Percentiles rank a stretch among this genome's conserved stretches.
These are phyloP conservation scores for Tagetes patula DNA, from an alignment of 129 eudicot genomes.

Conservation along the genomic window DNA sequence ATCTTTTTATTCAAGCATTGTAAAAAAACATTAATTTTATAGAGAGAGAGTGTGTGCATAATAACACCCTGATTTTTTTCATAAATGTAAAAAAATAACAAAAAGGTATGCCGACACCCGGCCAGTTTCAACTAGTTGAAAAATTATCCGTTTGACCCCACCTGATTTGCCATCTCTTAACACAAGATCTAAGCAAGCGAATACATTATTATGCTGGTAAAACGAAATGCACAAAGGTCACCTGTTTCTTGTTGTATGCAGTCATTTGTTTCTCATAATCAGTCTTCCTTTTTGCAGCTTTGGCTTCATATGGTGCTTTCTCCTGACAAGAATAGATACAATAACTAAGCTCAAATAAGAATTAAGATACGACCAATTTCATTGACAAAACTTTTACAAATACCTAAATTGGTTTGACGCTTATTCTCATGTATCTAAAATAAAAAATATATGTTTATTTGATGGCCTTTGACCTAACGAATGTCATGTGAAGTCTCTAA, in stretches of 20 bases:
- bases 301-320: constrained; percentile 93
- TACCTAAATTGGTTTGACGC: not conserved
- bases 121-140: not conserved
- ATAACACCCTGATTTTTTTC: not conserved
- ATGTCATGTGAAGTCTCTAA: not conserved
- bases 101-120: not conserved
- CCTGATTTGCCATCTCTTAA: not conserved
- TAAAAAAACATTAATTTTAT: too few relatives aligned
- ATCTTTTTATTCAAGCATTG: not conserved
- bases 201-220: constrained; percentile 6
- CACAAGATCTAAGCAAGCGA: not conserved
- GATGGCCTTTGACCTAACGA: constrained; percentile 10
- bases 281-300: constrained; percentile 77
- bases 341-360: constrained; percentile 12
- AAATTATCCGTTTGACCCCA: not conserved
- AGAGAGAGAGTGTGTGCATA: too few relatives aligned
- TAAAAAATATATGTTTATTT: not conserved
- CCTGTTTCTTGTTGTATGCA: constrained; percentile 93
- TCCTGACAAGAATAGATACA: constrained; percentile 53
- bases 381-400: not conserved
- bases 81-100: not conserved
- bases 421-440: not conserved
- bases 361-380: not conserved
- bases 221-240: constrained; percentile 15
- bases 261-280: constrained; percentile 75